Percentiles rank a stretch among this genome's conserved stretches.
phyloP scores from a whole-genome alignment of 331 rosid genomes.

The Pyrus hybrid region DNA sequence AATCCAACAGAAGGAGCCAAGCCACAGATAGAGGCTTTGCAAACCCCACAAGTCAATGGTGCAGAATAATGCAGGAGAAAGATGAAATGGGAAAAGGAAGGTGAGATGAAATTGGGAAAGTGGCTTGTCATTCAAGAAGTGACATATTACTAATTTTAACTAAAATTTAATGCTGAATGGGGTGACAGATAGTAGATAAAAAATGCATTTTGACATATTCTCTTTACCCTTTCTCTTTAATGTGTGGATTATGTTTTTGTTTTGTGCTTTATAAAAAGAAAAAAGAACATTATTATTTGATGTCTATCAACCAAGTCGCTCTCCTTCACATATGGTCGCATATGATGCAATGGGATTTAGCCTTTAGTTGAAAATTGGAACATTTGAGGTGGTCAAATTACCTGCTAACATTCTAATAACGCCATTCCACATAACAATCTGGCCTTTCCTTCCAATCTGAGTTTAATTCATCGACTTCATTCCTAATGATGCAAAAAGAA shows the following conservation, averaged over 20 bases:
- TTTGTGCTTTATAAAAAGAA: too few species aligned
- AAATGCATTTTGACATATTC: too few species aligned
- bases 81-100: background rate
- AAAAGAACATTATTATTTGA: too few species aligned
- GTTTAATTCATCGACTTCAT: background rate
- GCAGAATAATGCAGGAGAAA: background rate
- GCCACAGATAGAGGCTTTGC: background rate
- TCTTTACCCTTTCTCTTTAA: too few species aligned
- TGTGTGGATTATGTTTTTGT: too few species aligned
- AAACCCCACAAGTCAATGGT: background rate
- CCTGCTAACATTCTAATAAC: background rate
- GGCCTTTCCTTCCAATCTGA: background rate
- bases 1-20: background rate
- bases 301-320: background rate
- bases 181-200: too few species aligned
- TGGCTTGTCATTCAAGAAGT: background rate
- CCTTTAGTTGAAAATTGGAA: too few species aligned
- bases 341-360: background rate
- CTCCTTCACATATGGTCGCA: background rate
- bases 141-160: too few species aligned
- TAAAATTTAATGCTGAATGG: too few species aligned
- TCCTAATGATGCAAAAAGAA: too few species aligned
- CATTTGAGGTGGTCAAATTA: background rate
- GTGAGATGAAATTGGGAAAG: background rate
- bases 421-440: background rate